phyloP scores from a whole-genome alignment of 176 grass and related monocot species.

The Lolium perenne region DNA sequence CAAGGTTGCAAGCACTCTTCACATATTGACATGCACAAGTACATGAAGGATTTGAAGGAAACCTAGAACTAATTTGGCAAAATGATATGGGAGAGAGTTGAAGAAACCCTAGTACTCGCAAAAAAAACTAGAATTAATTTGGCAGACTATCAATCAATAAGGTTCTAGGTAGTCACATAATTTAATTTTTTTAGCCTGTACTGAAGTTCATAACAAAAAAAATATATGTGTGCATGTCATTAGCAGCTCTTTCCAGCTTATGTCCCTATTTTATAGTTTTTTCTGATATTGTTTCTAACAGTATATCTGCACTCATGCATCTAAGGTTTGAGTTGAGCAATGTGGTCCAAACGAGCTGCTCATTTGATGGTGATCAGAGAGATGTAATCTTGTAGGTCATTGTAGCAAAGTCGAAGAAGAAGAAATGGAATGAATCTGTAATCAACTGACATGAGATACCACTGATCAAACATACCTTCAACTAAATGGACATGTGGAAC shows the following conservation, averaged over 20 bases:
- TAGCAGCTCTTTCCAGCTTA: neutral
- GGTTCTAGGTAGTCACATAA: neutral
- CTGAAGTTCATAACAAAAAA: neutral
- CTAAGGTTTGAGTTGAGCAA: neutral
- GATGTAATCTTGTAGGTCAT: neutral
- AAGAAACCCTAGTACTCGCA: neutral
- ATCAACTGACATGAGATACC: neutral
- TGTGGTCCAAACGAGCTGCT: neutral
- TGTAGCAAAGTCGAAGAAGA: neutral
- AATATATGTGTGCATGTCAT: neutral
- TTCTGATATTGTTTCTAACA: neutral
- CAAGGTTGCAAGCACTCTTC: neutral
- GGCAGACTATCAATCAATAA: neutral
- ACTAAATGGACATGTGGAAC: neutral
- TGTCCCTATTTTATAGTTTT: neutral
- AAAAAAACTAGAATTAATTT: neutral
- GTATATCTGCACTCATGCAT: neutral
- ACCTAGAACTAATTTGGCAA: neutral
- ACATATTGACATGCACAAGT: neutral
- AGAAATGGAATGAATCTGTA: neutral
- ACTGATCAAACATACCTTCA: neutral
- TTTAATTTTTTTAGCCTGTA: neutral
- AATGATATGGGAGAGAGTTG: neutral
- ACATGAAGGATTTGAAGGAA: neutral
- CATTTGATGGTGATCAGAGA: neutral